Percentiles rank a stretch among this genome's conserved stretches.
Conservation (phyloP, 345 rosid species). For the Capsella bursapastoris region DNA sequence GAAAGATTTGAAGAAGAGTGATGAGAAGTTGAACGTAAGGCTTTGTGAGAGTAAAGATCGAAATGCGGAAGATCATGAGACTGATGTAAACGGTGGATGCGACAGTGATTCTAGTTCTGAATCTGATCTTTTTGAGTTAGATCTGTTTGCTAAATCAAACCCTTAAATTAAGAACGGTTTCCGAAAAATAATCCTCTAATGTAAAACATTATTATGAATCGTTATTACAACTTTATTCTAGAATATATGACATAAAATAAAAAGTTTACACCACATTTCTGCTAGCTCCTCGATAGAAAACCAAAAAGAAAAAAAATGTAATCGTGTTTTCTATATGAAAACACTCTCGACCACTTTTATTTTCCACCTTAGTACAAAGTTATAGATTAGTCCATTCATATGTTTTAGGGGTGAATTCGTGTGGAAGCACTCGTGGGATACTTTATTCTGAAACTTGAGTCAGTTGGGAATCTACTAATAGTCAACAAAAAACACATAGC, state of each 20-base stretch:
- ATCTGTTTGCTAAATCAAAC: constrained; percentile 42
- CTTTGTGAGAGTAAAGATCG: constrained; percentile 27
- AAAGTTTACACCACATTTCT: background rate
- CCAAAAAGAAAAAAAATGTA: background rate
- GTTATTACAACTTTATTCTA: background rate
- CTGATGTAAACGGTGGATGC: constrained; percentile 56
- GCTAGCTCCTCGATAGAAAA: background rate
- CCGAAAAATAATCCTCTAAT: constrained; percentile 1
- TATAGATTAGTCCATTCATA: background rate
- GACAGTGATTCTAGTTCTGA: constrained; percentile 92
- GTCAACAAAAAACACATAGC: background rate
- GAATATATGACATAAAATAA: no score
- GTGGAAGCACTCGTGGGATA: background rate
- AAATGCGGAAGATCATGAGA: constrained; percentile 2
- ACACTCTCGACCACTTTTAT: background rate
- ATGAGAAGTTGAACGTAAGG: constrained; percentile 19
- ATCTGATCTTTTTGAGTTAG: constrained; percentile 91
- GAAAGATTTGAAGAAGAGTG: constrained; percentile 29
- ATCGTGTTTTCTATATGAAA: constrained; percentile 1
- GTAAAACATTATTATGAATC: background rate
- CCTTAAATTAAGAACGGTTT: constrained; percentile 9
- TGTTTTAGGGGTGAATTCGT: background rate
- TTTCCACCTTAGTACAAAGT: background rate
- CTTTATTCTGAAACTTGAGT: background rate
- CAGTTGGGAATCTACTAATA: background rate